Base-by-base conservation (phyloP, 345 rosid species). In the Dovyalis caffra region DNA sequence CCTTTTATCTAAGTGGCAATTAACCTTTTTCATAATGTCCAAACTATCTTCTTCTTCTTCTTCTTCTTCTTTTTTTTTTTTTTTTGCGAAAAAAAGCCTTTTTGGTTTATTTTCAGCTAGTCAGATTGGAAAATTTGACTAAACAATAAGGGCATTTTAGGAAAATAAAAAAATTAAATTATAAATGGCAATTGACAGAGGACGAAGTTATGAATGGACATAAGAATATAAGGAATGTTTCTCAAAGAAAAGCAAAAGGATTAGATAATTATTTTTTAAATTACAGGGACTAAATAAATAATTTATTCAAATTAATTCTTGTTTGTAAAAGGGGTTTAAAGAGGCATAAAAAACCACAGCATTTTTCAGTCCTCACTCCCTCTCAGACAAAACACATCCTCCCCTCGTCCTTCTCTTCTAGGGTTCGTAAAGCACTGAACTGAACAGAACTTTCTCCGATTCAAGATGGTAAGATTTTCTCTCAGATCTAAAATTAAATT, bases 391-490 rank as follows among this genome's bases (percentile, higher is more conserved):
- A 66, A 33, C 34, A 4, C 51, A 3, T 10, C 16, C 45, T 1
- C 37, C 31, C 37, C 31, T 53, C 26, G 23, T n/a, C 61, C 61
- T 23, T 28, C 9, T 32, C 21, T 8, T 18, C 21, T 8, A 64
- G 67, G 23, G 23, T 64, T 29, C 5, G 21, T 34, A 18, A 18
- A 21, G 10, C 6, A 64, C 35, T 31, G 37, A 64, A 8, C 43
- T 64, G 37, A 64, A 20, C 43, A 18, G 34, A 20, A 64, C 47
- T 64, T 49, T 56, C n/a, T 1, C 32, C 66, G 77, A 38, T 57
- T 56, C 35, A 66, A 57, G 64, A 74, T 74, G 77, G 77, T 74
- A 28, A 53, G 77, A 25, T 33, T 35, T 26, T 33, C 35, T 3
- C 23, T 33, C 67, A 33, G 43, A 20, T 64, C 67, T 20, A 32